phyloP scores from a whole-genome alignment of 208 protist genomes.

The Eutreptiella sp. region DNA sequence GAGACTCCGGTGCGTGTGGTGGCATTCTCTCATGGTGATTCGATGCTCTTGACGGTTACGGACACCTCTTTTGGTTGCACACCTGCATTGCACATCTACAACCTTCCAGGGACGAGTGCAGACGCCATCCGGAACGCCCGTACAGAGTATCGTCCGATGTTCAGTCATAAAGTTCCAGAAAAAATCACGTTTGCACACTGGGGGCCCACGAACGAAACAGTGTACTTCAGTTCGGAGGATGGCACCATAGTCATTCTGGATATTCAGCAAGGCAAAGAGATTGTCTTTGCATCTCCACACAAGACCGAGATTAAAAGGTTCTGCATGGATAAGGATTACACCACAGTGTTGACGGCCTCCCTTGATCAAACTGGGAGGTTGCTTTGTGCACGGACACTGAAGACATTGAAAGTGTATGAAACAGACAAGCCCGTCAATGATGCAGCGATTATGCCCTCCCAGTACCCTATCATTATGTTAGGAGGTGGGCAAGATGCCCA shows the following conservation, averaged over 20 bases:
- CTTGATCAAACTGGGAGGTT: slow-evolving; percentile 88
- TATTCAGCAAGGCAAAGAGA: slow-evolving; percentile 67
- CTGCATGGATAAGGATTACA: slow-evolving; percentile 74
- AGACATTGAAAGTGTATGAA: slow-evolving; percentile 86
- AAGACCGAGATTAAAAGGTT: slow-evolving; percentile 75
- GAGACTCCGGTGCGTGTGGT: slow-evolving; percentile 58
- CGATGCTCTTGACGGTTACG: slow-evolving; percentile 75
- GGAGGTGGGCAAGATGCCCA: slow-evolving; percentile 93
- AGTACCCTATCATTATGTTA: slow-evolving; percentile 86
- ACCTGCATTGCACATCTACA: slow-evolving; percentile 78
- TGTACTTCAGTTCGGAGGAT: slow-evolving; percentile 84
- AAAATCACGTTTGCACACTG: slow-evolving; percentile 78
- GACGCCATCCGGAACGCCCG: too few species aligned
- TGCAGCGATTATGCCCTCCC: slow-evolving; percentile 83
- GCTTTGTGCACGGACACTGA: slow-evolving; percentile 83
- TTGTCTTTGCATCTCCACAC: slow-evolving; percentile 52
- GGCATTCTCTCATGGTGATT: slow-evolving; percentile 80
- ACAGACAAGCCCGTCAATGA: slow-evolving; percentile 92
- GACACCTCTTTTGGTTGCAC: slow-evolving; percentile 66
- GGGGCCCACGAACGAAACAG: slow-evolving; percentile 90
- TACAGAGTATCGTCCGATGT: too few species aligned
- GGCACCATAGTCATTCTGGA: slow-evolving; percentile 83
- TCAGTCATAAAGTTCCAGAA: slow-evolving; percentile 65
- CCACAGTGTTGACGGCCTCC: slow-evolving; percentile 82
- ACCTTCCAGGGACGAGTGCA: slow-evolving; percentile 74